Percentiles rank a stretch among this genome's conserved stretches.
phyloP scores from a whole-genome alignment of 2,329 filamentous ascomycete species.

The Didymella exigua region DNA sequence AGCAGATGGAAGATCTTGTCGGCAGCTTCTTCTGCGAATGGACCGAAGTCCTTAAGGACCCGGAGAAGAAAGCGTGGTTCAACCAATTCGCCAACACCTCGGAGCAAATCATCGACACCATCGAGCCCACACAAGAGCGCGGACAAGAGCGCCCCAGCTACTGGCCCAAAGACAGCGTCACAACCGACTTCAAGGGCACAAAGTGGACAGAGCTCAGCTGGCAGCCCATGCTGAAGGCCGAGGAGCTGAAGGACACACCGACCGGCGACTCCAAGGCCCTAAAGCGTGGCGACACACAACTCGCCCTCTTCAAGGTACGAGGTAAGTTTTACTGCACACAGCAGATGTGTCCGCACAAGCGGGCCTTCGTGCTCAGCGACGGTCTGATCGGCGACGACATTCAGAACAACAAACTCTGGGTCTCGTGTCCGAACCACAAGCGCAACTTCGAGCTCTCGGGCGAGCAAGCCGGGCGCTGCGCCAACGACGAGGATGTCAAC shows the following conservation, averaged over 20 bases:
- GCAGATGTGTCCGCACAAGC: conserved; percentile 94
- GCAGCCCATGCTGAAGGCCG: conserved; percentile 77
- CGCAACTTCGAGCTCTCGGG: conserved; percentile 81
- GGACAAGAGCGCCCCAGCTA: conserved; percentile 74
- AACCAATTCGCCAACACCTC: conserved; percentile 82
- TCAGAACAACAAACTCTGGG: conserved; percentile 71
- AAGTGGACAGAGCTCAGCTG: conserved; percentile 72
- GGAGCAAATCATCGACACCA: conserved; percentile 67
- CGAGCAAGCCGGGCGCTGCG: conserved; percentile 70
- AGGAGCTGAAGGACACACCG: conserved; percentile 71
- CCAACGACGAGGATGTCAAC: conserved; percentile 74
- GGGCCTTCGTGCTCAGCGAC: conserved; percentile 86
- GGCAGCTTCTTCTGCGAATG: conserved; percentile 89
- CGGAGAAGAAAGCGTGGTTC: conserved; percentile 72
- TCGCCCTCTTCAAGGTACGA: conserved; percentile 82
- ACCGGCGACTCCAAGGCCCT: conserved; percentile 77
- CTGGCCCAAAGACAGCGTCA: conserved; percentile 73
- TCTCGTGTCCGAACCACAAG: conserved; percentile 88
- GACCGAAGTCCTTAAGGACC: conserved; percentile 78
- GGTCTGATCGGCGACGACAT: conserved; percentile 76
- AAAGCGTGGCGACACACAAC: conserved; percentile 86
- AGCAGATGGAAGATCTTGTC: conserved; percentile 86
- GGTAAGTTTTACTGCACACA: conserved; percentile 84
- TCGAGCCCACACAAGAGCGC: conserved; percentile 75
- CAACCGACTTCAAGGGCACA: conserved; percentile 73